Evolutionary conservation across 805 yeast genomes (phyloP).

Genomic region (Wickerhamiella lipophila): DNA sequence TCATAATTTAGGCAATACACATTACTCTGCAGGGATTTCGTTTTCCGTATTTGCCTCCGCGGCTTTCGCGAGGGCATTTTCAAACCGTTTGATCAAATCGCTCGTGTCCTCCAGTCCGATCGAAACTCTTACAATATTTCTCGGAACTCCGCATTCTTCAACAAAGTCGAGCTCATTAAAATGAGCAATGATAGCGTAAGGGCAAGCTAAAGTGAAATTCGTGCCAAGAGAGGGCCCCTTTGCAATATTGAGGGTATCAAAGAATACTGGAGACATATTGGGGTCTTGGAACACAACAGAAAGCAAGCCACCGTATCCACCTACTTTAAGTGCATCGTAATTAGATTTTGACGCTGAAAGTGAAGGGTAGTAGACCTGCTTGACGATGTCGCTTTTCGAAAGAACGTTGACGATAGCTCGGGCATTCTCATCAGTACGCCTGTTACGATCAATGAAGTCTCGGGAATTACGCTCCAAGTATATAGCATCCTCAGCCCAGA

Average conservation of each 20-base stretch:
- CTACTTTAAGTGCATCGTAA: constrained; percentile 60
- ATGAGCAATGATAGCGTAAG: constrained; percentile 79
- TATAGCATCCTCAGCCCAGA: constrained; percentile 93
- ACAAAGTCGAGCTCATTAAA: constrained; percentile 69
- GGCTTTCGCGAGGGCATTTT: constrained; percentile 36
- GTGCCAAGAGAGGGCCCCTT: constrained; percentile 91
- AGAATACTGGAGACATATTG: constrained; percentile 56
- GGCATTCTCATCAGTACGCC: constrained; percentile 31
- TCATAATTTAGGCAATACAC: no score
- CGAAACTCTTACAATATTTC: constrained; percentile 64
- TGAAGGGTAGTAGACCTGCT: constrained; percentile 61
- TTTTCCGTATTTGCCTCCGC: not conserved
- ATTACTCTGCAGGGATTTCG: no score
- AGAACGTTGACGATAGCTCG: constrained; percentile 29
- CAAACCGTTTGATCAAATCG: constrained; percentile 40
- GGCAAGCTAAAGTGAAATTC: constrained; percentile 78
- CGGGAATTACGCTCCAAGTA: constrained; percentile 86
- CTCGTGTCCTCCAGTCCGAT: constrained; percentile 69
- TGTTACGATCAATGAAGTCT: constrained; percentile 59
- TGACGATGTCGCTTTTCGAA: constrained; percentile 35
- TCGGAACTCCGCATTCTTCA: constrained; percentile 70
- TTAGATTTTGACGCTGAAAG: constrained; percentile 39
- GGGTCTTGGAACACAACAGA: constrained; percentile 58
- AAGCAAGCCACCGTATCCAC: constrained; percentile 83
- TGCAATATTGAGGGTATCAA: constrained; percentile 52